These are phyloP conservation scores for Dendrothele bispora DNA, from an alignment of 768 basidiomycete species.

Conservation along the genomic window DNA sequence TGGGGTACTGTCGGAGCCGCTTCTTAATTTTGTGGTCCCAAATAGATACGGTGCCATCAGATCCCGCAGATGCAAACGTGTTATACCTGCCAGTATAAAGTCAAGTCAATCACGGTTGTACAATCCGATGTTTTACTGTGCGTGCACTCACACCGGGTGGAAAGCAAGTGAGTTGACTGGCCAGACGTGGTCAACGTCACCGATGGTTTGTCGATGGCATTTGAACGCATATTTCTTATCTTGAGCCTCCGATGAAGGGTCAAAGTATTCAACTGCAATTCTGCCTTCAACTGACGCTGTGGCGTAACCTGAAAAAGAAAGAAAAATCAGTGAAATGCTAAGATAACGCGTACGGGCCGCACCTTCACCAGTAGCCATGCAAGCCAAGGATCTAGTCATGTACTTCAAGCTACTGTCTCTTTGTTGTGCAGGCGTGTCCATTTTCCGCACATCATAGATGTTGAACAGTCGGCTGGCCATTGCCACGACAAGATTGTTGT, in stretches of 20 bases:
- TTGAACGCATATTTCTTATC: constrained; percentile 94
- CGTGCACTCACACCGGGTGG: constrained; percentile 68
- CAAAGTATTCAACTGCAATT: constrained; percentile 97
- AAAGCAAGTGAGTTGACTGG: constrained; percentile 95
- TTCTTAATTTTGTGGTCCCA: constrained; percentile 99
- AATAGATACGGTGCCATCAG: constrained; percentile 90
- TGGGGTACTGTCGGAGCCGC: constrained; percentile 86
- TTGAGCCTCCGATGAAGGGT: constrained; percentile 74
- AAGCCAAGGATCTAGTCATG: constrained; percentile 88
- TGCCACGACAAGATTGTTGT: constrained; percentile 82
- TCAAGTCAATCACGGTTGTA: neutral
- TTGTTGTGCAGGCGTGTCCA: constrained; percentile 72
- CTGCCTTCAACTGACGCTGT: constrained; percentile 93
- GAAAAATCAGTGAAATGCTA: neutral
- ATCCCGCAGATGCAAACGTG: constrained; percentile 95
- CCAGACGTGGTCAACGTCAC: constrained; percentile 94
- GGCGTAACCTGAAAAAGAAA: constrained; percentile 68
- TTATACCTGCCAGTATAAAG: constrained; percentile 56
- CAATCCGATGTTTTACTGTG: neutral
- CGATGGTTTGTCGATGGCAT: constrained; percentile 88
- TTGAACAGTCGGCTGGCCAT: constrained; percentile 91
- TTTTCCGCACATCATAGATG: constrained; percentile 84
- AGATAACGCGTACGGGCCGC: constrained; percentile 14
- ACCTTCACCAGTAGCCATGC: constrained; percentile 94
- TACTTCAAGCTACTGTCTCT: constrained; percentile 94